Conservation (phyloP, 2,329 filamentous ascomycete genomes). For the Allantophomopsis cytisporea region DNA sequence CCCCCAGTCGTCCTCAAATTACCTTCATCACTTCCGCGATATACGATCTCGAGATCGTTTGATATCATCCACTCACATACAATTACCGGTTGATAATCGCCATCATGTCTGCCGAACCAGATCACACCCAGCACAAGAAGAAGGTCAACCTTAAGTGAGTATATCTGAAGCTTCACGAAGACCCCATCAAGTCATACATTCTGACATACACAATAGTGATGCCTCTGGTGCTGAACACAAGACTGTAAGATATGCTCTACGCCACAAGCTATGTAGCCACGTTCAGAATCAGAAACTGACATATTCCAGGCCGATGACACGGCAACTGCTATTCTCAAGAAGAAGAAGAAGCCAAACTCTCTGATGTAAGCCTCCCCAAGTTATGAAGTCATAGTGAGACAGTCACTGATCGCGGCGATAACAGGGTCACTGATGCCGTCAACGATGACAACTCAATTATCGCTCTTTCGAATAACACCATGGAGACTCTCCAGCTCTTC, state of each 20-base stretch:
- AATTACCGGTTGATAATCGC: background rate
- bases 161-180: slow-evolving; percentile 1
- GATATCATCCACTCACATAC: no score
- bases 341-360: slow-evolving; percentile 99
- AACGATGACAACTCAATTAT: slow-evolving; percentile 99
- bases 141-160: slow-evolving; percentile 75
- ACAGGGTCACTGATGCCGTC: slow-evolving; percentile 89
- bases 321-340: slow-evolving; percentile 94
- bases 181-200: slow-evolving; percentile 4
- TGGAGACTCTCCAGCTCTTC: slow-evolving; percentile 97
- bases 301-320: slow-evolving; percentile 67
- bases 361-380: slow-evolving; percentile 59
- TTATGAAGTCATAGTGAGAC: background rate
- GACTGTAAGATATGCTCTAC: slow-evolving; percentile 42
- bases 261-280: slow-evolving; percentile 13
- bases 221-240: slow-evolving; percentile 79
- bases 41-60: no score
- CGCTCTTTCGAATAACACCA: slow-evolving; percentile 93
- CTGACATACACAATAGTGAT: slow-evolving; percentile 49
- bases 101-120: slow-evolving; percentile 61
- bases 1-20: no score
- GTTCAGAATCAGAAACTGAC: slow-evolving; percentile 14
- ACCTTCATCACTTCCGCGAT: no score
- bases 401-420: slow-evolving; percentile 17
- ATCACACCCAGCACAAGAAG: slow-evolving; percentile 54